These are phyloP conservation scores for Macroventuria anomochaeta DNA, from an alignment of 2,329 filamentous ascomycete genomes.

Conservation along the genomic window DNA sequence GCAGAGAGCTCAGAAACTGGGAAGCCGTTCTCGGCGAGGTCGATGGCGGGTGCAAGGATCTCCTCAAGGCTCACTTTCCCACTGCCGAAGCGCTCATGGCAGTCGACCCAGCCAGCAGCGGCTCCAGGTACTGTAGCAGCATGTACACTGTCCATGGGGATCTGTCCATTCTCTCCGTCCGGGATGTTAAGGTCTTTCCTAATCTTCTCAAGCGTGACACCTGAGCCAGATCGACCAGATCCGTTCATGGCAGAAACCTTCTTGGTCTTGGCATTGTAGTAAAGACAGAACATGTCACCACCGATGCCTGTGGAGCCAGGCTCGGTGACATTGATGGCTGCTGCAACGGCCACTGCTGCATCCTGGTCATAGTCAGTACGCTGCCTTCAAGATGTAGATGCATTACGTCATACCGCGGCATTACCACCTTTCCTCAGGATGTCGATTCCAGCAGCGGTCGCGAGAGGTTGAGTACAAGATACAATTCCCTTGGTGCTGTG, in stretches of 20 bases:
- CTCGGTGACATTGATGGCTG: conserved; percentile 91
- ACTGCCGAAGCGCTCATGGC: conserved; percentile 86
- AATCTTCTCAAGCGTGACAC: conserved; percentile 72
- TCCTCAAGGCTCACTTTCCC: conserved; percentile 79
- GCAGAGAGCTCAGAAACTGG: conserved; percentile 83
- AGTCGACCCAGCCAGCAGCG: conserved; percentile 91
- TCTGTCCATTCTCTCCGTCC: conserved; percentile 62
- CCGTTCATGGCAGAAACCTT: conserved; percentile 89
- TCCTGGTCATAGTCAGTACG: conserved; percentile 64
- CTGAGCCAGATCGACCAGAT: conserved; percentile 79
- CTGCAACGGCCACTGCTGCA: conserved; percentile 94
- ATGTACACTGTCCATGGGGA: conserved; percentile 79
- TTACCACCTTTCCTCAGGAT: conserved; percentile 90
- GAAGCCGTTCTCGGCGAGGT: conserved; percentile 85
- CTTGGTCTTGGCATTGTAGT: conserved; percentile 82
- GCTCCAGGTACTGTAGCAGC: conserved; percentile 89
- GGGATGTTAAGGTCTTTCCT: conserved; percentile 71
- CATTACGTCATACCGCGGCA: conserved; percentile 73
- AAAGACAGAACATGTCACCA: conserved; percentile 96
- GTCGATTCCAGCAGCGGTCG: conserved; percentile 84
- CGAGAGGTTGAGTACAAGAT: conserved; percentile 86
- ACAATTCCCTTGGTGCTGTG: conserved; percentile 94
- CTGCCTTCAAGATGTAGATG: not conserved
- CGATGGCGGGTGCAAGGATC: conserved; percentile 81
- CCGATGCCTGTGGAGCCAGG: conserved; percentile 93